Evolutionary conservation across 345 rosid species (phyloP).

Genomic region (Moricandia moricandioides): DNA sequence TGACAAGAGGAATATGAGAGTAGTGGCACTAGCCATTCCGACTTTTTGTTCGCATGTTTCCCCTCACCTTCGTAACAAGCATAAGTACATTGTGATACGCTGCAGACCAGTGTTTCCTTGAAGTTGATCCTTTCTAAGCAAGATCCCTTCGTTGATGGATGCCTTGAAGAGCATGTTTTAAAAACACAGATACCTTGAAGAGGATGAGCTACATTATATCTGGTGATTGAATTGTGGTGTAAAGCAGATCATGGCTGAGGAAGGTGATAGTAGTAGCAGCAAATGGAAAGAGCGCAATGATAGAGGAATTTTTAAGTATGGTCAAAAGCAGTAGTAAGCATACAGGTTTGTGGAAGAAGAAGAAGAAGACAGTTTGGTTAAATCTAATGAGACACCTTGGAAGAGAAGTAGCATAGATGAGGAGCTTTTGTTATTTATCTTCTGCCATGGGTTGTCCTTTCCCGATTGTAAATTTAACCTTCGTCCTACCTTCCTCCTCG

Average conservation of each 20-base stretch:
- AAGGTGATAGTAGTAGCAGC: background rate
- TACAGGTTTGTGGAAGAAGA: background rate
- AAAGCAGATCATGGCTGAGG: background rate
- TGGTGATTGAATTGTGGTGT: no score
- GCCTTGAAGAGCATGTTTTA: background rate
- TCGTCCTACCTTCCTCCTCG: background rate
- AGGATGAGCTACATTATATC: background rate
- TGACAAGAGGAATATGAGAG: background rate
- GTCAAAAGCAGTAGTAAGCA: background rate
- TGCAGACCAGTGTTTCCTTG: background rate
- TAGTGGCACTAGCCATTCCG: background rate
- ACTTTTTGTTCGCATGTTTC: background rate
- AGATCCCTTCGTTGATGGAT: no score
- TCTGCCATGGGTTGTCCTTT: background rate
- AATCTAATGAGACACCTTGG: background rate
- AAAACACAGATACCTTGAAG: background rate
- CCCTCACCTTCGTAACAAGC: background rate
- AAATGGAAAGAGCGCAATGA: background rate
- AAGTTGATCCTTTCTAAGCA: background rate
- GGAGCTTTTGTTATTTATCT: background rate
- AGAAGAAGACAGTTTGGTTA: background rate
- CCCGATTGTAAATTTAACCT: background rate
- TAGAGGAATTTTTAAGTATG: background rate
- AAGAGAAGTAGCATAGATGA: background rate
- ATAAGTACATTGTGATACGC: background rate